Base-by-base conservation (phyloP, 2,329 filamentous ascomycete species). In the Alternaria rosae region DNA sequence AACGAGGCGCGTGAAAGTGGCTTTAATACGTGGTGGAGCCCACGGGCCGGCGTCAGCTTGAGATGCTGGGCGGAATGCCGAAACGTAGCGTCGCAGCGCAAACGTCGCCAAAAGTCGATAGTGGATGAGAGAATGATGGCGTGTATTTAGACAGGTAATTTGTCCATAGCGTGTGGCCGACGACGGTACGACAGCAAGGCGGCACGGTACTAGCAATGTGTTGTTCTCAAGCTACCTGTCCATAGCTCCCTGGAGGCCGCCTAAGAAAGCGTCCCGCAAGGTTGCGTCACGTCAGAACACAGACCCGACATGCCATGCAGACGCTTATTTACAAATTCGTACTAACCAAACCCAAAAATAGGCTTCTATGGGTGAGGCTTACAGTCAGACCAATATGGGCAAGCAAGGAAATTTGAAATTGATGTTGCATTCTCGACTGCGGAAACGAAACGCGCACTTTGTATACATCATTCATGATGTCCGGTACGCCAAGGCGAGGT, bases 381-480 rank as follows among this genome's bases (percentile, higher is more conserved):
- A 25, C 38, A 44, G 5, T 26, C 41, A 23, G 13, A 13, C 10
- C 41, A 52, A n/a, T 3, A 4, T 21, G 41, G 20, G 47, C 20
- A 61, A 25, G 15, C 21, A 12, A 28, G 15, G 4, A 32, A 38
- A 38, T 23, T 48, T 52, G 21, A 57, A 57, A 25, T 50, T 55
- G 43, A 53, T 57, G 43, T 67, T 68, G 60, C 64, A 68, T 59
- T 47, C 56, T 56, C 21, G 11, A n/a, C 28, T 54, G 28, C 32
- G 32, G 30, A 42, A 50, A 23, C 52, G 52, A 62, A 56, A 63
- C 66, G 61, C 61, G 58, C 64, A 57, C 63, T 66, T 56, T 76
- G 71, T 78, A 65, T 78, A 79, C 74, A 76, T 73, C 75, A 67
- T 51, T 69, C 62, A 54, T 71, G 66, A 74, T 74, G 70, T 74